Percentiles rank a stretch among this genome's conserved stretches.
Conservation (phyloP, 2,329 filamentous ascomycete genomes). For the Xylariaceae sp. region DNA sequence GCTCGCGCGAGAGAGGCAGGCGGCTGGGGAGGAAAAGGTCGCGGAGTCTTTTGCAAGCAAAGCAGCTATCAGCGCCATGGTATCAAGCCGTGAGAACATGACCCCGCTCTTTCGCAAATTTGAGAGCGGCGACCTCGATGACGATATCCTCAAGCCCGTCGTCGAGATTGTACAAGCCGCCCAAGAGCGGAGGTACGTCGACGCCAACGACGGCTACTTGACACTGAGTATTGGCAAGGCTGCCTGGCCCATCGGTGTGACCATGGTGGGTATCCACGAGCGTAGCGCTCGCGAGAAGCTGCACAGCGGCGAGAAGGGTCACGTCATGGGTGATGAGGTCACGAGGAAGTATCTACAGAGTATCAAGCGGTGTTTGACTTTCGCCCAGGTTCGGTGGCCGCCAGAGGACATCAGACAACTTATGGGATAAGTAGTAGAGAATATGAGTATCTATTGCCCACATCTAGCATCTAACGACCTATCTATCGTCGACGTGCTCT, state of each 20-base stretch:
- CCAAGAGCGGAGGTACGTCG: slow-evolving; percentile 87
- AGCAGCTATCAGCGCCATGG: slow-evolving; percentile 79
- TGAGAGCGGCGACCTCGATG: slow-evolving; percentile 75
- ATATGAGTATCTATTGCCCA: no score
- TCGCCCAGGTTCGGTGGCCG: slow-evolving; percentile 95
- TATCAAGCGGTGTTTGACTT: slow-evolving; percentile 94
- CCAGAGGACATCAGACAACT: slow-evolving; percentile 88
- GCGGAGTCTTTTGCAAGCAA: slow-evolving; percentile 70
- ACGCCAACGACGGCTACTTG: slow-evolving; percentile 94
- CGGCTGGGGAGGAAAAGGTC: slow-evolving; percentile 28
- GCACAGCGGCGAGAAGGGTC: slow-evolving; percentile 81
- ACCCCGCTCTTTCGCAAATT: slow-evolving; percentile 86
- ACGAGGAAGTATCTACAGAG: slow-evolving; percentile 96
- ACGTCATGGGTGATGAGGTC: slow-evolving; percentile 95
- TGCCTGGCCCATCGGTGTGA: slow-evolving; percentile 98
- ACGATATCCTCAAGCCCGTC: slow-evolving; percentile 75
- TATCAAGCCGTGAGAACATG: slow-evolving; percentile 84
- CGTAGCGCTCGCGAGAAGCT: slow-evolving; percentile 92
- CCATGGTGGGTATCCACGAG: slow-evolving; percentile 99
- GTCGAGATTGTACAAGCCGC: slow-evolving; percentile 90
- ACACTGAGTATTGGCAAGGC: slow-evolving; percentile 92
- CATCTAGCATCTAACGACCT: no score
- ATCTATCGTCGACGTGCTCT: no score
- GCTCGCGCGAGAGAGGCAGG: slow-evolving; percentile 57
- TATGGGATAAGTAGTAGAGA: slow-evolving; percentile 65